Conservation (phyloP, 306 rosid species). For the Cucurbita moschata region DNA sequence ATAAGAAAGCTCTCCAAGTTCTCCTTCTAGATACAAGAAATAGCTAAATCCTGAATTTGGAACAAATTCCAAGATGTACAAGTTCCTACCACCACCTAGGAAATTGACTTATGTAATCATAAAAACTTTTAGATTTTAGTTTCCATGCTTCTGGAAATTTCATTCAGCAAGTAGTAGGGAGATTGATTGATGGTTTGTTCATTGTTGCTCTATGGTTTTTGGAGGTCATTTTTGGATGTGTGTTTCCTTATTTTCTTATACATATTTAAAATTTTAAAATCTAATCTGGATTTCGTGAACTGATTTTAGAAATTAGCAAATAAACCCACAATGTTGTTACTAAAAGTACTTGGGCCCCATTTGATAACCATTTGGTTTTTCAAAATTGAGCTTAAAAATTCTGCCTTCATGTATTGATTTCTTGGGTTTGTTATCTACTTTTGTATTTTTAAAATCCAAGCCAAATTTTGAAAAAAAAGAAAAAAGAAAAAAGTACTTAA, state of each 20-base stretch:
- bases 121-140: neutral
- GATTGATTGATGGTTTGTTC: neutral
- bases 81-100: neutral
- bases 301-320: neutral
- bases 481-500: no score
- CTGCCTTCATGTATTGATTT: no score
- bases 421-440: neutral
- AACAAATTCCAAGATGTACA: neutral
- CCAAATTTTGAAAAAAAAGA: neutral
- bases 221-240: neutral
- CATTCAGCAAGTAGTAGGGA: neutral
- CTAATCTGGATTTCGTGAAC: neutral
- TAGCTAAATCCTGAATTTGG: neutral
- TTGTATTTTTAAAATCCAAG: neutral
- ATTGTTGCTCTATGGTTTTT: neutral
- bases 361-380: no score
- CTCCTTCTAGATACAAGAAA: neutral
- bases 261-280: neutral
- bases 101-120: neutral
- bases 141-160: neutral
- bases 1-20: neutral
- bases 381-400: no score
- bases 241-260: neutral
- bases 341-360: neutral
- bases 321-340: neutral